phyloP scores from a whole-genome alignment of 148 eudicot genomes.

The Fagopyrum tataricum region DNA sequence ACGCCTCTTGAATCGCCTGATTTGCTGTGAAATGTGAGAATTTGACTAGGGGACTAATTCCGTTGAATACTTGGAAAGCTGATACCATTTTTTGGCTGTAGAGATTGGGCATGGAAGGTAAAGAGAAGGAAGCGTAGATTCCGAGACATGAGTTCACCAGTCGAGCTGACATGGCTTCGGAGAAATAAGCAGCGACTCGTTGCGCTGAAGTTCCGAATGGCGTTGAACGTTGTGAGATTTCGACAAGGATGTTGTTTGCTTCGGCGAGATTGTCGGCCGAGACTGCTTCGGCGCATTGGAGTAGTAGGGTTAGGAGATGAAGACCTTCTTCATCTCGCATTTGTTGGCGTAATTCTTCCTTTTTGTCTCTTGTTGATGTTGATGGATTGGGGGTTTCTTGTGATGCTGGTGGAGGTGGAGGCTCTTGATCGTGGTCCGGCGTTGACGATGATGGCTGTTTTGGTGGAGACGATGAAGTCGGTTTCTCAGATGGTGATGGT shows the following conservation, averaged over 20 bases:
- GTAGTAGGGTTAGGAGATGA: conserved; percentile 65
- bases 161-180: conserved; percentile 93
- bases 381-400: neutral
- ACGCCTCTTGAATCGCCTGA: conserved; percentile 95
- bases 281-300: conserved; percentile 88
- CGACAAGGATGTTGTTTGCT: conserved; percentile 68
- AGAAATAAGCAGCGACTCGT: conserved; percentile 90
- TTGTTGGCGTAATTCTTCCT: conserved; percentile 41
- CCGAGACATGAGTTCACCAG: conserved; percentile 58
- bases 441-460: neutral
- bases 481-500: neutral
- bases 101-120: conserved; percentile 40
- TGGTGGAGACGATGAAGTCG: neutral
- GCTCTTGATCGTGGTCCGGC: neutral
- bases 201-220: conserved; percentile 93
- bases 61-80: conserved; percentile 89
- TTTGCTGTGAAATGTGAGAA: conserved; percentile 95
- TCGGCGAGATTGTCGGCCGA: conserved; percentile 59
- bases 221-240: conserved; percentile 73
- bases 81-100: conserved; percentile 57
- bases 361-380: conserved; percentile 22
- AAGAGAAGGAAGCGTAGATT: conserved; percentile 43
- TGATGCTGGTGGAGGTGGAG: conserved; percentile 4
- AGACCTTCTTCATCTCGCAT: conserved; percentile 77
- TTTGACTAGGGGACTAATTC: conserved; percentile 84